Conservation (phyloP, 2,329 filamentous ascomycete genomes). For the Cordyceps farinosa region DNA sequence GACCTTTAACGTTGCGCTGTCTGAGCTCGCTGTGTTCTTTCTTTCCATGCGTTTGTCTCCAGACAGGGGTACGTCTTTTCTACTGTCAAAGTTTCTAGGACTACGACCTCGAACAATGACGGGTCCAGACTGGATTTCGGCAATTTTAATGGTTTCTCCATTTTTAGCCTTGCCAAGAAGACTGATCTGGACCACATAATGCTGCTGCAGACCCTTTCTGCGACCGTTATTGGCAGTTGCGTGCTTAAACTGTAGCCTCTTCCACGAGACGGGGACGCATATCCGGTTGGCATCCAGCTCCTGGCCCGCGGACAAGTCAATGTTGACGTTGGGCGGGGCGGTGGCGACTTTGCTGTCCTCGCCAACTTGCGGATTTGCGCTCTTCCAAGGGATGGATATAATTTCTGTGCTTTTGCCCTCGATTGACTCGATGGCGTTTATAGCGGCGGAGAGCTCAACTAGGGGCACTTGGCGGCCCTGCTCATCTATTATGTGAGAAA, state of each 20-base stretch:
- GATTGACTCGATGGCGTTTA: slow-evolving; percentile 85
- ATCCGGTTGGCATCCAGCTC: slow-evolving; percentile 76
- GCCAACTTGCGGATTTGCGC: slow-evolving; percentile 52
- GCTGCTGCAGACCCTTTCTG: slow-evolving; percentile 89
- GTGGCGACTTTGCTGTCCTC: slow-evolving; percentile 49
- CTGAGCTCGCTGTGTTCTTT: slow-evolving; percentile 38
- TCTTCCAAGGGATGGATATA: slow-evolving; percentile 96
- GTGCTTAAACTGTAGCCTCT: slow-evolving; percentile 90
- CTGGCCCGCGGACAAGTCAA: slow-evolving; percentile 56
- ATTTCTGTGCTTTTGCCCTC: slow-evolving; percentile 91
- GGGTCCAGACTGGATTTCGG: slow-evolving; percentile 85
- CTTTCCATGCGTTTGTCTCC: slow-evolving; percentile 47
- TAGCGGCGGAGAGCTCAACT: slow-evolving; percentile 73
- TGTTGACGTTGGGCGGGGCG: slow-evolving; percentile 50
- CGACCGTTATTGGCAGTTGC: slow-evolving; percentile 95
- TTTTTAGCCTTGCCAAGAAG: slow-evolving; percentile 70
- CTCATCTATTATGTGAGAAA: slow-evolving; percentile 66
- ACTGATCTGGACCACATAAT: slow-evolving; percentile 85
- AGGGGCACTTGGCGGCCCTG: slow-evolving; percentile 76
- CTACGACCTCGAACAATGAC: slow-evolving; percentile 92
- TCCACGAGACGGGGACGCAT: slow-evolving; percentile 85
- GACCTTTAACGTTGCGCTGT: slow-evolving; percentile 31
- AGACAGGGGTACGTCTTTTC: slow-evolving; percentile 77
- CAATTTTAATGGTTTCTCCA: slow-evolving; percentile 68
- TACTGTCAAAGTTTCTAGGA: slow-evolving; percentile 88